Base-by-base conservation (phyloP, 2,329 filamentous ascomycete species). In the Ophiostoma fasciatum region DNA sequence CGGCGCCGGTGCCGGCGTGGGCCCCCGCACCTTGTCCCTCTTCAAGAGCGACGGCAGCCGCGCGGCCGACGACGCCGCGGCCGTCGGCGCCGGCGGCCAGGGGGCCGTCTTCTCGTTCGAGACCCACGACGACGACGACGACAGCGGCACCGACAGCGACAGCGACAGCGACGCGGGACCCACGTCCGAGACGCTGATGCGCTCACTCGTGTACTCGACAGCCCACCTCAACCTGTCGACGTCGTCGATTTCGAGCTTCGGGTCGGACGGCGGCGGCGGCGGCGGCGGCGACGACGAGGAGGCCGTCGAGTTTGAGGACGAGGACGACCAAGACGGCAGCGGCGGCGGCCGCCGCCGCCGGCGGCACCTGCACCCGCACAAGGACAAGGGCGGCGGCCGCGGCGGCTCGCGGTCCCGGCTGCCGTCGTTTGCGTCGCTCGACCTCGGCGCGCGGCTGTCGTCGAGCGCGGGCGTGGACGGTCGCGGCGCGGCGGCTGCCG, bases 401-500 rank as follows among this genome's bases (percentile, higher is more conserved):
- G 13, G 21, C 22, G 75, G 78, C 42, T 80, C 77, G 2, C 65
- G 73, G 40, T 77, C 74, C 1, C 69, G 77, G 37, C 68, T 74
- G 26, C 76, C 73, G 20, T 83, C 78, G 31, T 83, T 87, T 50
- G 69, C 78, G 27, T 87, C 80, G 28, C 85, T 80, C 1, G 72
- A 81, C 46, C 82, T 78, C 1, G 73, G 75, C 13, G 68, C 74
- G 26, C 35, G 66, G 66, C 28, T 33, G 11, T 34, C 62, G 18
- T 36, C 31, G 13, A 37, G 33, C 18, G 36, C 25, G 13, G 40
- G 34, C n/a, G 18, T 20, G 3, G 22, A 22, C 4, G 39, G 39
- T 7, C 22, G 33, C 10, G 18, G 21, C n/a, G n/a, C n/a, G n/a
- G n/a, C n/a, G n/a, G n/a, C n/a, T 20, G 28, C 23, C 22, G 32